Percentiles rank a stretch among this genome's conserved stretches.
Evolutionary conservation across 2,329 filamentous ascomycete genomes (phyloP).

Genomic region (Allantophomopsis cytisporea): DNA sequence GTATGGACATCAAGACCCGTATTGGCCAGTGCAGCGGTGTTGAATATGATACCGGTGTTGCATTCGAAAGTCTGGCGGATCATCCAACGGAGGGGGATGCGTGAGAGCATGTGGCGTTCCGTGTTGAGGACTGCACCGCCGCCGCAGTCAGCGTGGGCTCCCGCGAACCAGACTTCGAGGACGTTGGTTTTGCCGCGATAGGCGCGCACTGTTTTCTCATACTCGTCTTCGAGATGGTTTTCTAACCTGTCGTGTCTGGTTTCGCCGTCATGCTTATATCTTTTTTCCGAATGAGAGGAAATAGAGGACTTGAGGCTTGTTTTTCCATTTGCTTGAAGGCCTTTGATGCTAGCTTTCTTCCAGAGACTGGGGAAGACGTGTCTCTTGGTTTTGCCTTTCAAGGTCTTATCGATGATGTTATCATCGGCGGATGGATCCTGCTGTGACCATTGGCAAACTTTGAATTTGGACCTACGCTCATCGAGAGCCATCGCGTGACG

Average conservation of each 20-base stretch:
- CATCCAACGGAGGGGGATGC: slow-evolving; percentile 32
- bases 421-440: too few species aligned
- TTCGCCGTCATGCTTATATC: slow-evolving; percentile 7
- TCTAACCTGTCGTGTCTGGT: slow-evolving; percentile 8
- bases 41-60: slow-evolving; percentile 29
- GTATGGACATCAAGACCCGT: too few species aligned
- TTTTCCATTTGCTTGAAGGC: slow-evolving; percentile 9
- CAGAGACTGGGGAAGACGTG: too few species aligned
- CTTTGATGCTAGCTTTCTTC: too few species aligned
- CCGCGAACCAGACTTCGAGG: slow-evolving; percentile 27
- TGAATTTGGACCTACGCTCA: too few species aligned
- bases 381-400: too few species aligned
- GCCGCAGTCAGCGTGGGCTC: slow-evolving; percentile 28
- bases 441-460: too few species aligned
- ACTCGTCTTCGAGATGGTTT: slow-evolving; percentile 8
- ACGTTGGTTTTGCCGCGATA: slow-evolving; percentile 35
- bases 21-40: slow-evolving; percentile 22
- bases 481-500: too few species aligned
- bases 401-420: too few species aligned
- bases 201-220: too few species aligned
- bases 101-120: slow-evolving; percentile 25
- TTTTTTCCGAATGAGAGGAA: slow-evolving; percentile 2
- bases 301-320: slow-evolving; percentile 1
- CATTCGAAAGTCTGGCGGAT: slow-evolving; percentile 30
- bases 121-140: slow-evolving; percentile 27